Evolutionary conservation across 2,329 filamentous ascomycete genomes (phyloP).

Genomic region (Apiospora sp.): DNA sequence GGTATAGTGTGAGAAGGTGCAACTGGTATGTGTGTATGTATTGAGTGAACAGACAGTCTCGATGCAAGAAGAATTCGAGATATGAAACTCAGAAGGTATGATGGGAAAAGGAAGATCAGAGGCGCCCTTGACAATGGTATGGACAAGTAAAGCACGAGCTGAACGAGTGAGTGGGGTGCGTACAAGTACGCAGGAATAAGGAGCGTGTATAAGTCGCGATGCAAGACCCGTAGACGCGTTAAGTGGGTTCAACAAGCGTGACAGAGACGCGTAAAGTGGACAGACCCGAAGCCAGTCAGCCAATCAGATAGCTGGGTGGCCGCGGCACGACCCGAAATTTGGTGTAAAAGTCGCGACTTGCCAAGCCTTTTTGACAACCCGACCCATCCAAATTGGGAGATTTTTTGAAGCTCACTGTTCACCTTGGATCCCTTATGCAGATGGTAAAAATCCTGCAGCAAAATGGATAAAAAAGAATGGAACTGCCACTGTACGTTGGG

Average conservation of each 20-base stretch:
- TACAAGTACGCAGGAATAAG: conserved; percentile 11
- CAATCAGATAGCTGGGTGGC: background rate
- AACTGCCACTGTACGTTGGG: background rate
- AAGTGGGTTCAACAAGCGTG: background rate
- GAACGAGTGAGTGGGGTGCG: conserved; percentile 4
- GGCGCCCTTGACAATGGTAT: background rate
- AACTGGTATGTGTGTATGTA: conserved; percentile 15
- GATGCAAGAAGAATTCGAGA: background rate
- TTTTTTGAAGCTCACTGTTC: conserved; percentile 9
- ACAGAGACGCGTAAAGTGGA: conserved; percentile 13
- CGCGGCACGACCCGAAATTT: background rate
- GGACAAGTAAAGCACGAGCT: conserved; percentile 3
- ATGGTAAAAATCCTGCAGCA: conserved; percentile 1
- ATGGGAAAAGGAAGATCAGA: conserved; percentile 7
- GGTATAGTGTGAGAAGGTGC: background rate
- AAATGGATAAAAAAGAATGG: conserved; percentile 7
- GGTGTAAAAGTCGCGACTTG: conserved; percentile 17
- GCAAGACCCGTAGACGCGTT: conserved; percentile 4
- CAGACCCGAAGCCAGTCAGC: background rate
- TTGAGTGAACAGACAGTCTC: background rate
- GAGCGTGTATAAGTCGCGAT: conserved; percentile 23
- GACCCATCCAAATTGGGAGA: conserved; percentile 1
- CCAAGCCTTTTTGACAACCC: background rate
- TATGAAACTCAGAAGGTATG: conserved; percentile 22
- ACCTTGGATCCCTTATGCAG: conserved; percentile 1